Evolutionary conservation across 345 rosid genomes (phyloP), one percentile per base, ranked within the genome.

Genomic region (Microcos paniculata): DNA sequence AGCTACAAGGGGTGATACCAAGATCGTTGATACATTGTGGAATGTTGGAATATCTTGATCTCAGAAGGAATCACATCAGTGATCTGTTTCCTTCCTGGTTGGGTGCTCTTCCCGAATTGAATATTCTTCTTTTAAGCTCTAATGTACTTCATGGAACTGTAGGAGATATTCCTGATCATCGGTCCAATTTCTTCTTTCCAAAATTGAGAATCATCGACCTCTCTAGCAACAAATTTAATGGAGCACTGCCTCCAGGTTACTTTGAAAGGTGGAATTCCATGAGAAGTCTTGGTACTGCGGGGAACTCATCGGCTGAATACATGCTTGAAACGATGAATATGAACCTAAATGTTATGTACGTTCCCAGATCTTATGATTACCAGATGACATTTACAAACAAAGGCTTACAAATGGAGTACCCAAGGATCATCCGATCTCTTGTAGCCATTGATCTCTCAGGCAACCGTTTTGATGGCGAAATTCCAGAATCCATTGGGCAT

Each of bases 61-160:
- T 73, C 0, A 42, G 58, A 4, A 46, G 62, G 28, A 73, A 73
- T 48, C 46, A 48, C 28, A 73, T 73, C 49, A 73, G n/a, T 1
- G 69, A 73, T 33, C 23, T 12, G 1, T 73, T 73, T 21, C 76
- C 77, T 61, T 73, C 69, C 45, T 73, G 77, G 77, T 62, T 73
- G 69, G 72, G 72, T 30, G 31, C 6, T 48, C 31, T 73, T 30
- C 68, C 69, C 10, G 28, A 73, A 8, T 28, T 73, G 18, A 46
- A 73, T 33, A 7, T 73, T 16, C 58, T 73, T 16, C 5, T 61
- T 10, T 19, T 73, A 48, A 38, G 58, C 2, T 61, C 56, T 43
- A 73, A 73, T 62, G 45, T 15, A 49, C 33, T 73, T 33, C 61
- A 45, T 30, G 69, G 76, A 28, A 53, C 4, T 18, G 19, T 73